phyloP scores from a whole-genome alignment of 2,329 filamentous ascomycete species.

The Bertia moriformis region DNA sequence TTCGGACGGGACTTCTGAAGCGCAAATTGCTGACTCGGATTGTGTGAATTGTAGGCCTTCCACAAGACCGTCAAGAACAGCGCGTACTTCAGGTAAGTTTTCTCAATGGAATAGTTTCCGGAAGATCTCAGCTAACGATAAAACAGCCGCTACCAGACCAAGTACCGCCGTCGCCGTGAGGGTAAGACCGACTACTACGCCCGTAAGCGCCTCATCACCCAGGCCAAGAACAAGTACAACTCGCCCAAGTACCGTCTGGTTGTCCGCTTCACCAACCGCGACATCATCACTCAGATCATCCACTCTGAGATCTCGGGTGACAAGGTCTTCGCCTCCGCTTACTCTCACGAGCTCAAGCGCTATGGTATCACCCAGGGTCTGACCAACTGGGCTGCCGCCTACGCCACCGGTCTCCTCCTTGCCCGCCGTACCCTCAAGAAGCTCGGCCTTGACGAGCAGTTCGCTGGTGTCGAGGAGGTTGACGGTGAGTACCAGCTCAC shows the following conservation, averaged over 20 bases:
- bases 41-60: constrained; percentile 55
- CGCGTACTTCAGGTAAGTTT: constrained; percentile 96
- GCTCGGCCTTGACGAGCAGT: constrained; percentile 85
- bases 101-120: constrained; percentile 3
- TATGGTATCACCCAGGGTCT: constrained; percentile 98
- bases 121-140: constrained; percentile 10
- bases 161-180: constrained; percentile 92
- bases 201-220: constrained; percentile 97
- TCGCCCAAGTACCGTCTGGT: constrained; percentile 99
- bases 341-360: constrained; percentile 92
- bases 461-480: constrained; percentile 89
- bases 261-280: constrained; percentile 97
- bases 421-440: constrained; percentile 95
- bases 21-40: constrained; percentile 99
- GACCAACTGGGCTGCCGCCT: constrained; percentile 98
- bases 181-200: constrained; percentile 99
- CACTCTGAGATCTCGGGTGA: constrained; percentile 91
- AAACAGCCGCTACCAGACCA: constrained; percentile 90
- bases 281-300: constrained; percentile 97
- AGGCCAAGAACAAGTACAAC: constrained; percentile 99
- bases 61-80: constrained; percentile 94
- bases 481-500: constrained; percentile 93
- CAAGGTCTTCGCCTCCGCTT: constrained; percentile 87
- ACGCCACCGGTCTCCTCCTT: constrained; percentile 89
- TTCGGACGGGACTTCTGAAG: constrained; percentile 83